Evolutionary conservation across 257 asterid genomes (phyloP).

Genomic region (Catharanthus roseus): DNA sequence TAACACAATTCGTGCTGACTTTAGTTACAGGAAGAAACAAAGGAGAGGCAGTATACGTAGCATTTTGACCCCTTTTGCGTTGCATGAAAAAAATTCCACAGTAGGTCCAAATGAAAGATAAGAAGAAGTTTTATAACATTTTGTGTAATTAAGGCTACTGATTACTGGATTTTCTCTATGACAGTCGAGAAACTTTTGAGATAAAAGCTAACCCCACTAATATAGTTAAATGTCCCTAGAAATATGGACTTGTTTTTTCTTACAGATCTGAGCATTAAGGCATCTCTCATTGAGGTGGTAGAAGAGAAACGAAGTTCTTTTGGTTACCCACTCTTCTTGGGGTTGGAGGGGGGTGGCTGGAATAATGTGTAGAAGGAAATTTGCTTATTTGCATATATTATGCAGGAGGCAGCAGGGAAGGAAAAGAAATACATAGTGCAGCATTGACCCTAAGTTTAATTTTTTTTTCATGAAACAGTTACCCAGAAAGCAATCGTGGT

Average conservation of each 20-base stretch:
- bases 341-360: too few relatives aligned
- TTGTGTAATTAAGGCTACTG: background rate
- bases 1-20: background rate
- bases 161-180: background rate
- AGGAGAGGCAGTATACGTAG: background rate
- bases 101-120: background rate
- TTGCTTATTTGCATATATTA: background rate
- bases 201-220: background rate
- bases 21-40: background rate
- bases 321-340: background rate
- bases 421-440: background rate
- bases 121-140: background rate
- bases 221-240: background rate
- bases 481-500: background rate
- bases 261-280: background rate
- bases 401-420: background rate
- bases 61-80: background rate
- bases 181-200: background rate
- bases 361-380: too few relatives aligned
- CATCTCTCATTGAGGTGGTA: background rate
- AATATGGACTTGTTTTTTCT: background rate
- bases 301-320: background rate
- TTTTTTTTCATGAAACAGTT: background rate
- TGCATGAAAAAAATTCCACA: background rate
- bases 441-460: background rate